Evolutionary conservation across 495 filamentous ascomycete genomes (phyloP).

Genomic region (Aspergillus conjunctus): DNA sequence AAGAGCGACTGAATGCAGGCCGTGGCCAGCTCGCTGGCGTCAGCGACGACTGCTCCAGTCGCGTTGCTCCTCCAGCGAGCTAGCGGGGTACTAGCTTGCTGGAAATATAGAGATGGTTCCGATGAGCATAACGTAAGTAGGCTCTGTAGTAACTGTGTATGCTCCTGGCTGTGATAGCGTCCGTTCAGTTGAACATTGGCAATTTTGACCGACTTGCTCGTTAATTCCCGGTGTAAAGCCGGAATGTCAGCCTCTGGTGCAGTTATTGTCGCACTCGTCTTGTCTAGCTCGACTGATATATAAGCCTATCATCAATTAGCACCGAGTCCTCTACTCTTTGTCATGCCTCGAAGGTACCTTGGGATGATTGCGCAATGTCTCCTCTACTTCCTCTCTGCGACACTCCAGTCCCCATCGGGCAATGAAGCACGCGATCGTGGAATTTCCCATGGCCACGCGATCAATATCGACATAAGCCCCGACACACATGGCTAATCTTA

Average conservation of each 20-base stretch:
- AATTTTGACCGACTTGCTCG: not conserved
- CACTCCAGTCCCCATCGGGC: slow-evolving; percentile 4
- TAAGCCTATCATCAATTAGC: not conserved
- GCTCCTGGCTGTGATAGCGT: not conserved
- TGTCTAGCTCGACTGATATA: slow-evolving; percentile 8
- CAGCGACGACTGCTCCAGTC: too few relatives aligned
- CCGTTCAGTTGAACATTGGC: not conserved
- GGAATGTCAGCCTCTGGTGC: not conserved
- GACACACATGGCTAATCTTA: slow-evolving; percentile 5
- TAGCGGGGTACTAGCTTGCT: not conserved
- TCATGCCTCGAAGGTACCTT: not conserved
- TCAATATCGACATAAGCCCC: slow-evolving; percentile 1
- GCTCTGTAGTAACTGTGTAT: not conserved
- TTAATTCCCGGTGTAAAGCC: not conserved
- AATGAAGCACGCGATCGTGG: slow-evolving; percentile 3
- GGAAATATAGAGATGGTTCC: not conserved
- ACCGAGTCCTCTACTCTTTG: not conserved
- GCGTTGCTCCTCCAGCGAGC: not conserved
- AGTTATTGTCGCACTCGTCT: slow-evolving; percentile 5
- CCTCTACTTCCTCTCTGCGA: not conserved
- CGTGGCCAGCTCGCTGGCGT: not conserved
- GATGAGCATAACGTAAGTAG: not conserved
- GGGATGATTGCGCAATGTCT: slow-evolving; percentile 1
- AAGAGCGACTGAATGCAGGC: not conserved
- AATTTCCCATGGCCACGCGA: not conserved